These are phyloP conservation scores for Uromyces viciae-fabae DNA, from an alignment of 1,284 basidiomycete species.

Conservation along the genomic window DNA sequence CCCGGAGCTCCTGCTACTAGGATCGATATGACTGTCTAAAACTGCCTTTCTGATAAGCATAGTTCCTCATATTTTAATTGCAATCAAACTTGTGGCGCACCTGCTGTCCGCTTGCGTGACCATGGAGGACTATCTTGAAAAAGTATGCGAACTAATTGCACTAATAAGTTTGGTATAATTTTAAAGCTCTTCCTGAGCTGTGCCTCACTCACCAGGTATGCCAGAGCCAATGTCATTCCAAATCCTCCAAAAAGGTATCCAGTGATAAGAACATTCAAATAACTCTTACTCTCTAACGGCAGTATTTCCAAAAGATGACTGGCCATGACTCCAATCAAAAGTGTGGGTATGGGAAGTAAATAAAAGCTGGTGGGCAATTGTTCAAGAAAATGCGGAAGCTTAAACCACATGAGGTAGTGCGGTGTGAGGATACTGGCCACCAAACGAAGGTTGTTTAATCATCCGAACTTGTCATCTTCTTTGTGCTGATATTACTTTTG, in stretches of 20 bases:
- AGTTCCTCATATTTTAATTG: background rate
- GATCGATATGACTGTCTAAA: conserved; percentile 10
- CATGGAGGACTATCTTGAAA: conserved; percentile 15
- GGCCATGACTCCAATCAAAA: conserved; percentile 22
- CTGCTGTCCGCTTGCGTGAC: conserved; percentile 11
- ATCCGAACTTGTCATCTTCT: background rate
- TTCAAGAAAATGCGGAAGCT: conserved; percentile 18
- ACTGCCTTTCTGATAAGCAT: background rate
- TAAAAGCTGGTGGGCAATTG: conserved; percentile 14
- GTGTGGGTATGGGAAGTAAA: conserved; percentile 9
- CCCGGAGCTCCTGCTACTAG: conserved; percentile 13
- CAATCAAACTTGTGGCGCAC: background rate
- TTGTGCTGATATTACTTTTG: background rate
- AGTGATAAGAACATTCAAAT: conserved; percentile 8
- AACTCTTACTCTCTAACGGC: background rate
- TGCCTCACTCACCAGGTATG: conserved; percentile 10
- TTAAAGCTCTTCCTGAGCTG: background rate
- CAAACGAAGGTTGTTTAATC: background rate
- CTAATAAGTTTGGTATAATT: background rate
- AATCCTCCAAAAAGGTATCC: conserved; percentile 35
- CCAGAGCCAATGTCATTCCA: conserved; percentile 4
- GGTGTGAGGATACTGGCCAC: conserved; percentile 15
- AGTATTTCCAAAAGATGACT: conserved; percentile 16
- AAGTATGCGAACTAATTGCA: background rate
- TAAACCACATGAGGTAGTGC: conserved; percentile 23